A percentile compares a stretch with the other conserved stretches of the same genome.
These are phyloP conservation scores for Carex sylvatica DNA, from an alignment of 202 grass and related monocot species.

Conservation along the genomic window DNA sequence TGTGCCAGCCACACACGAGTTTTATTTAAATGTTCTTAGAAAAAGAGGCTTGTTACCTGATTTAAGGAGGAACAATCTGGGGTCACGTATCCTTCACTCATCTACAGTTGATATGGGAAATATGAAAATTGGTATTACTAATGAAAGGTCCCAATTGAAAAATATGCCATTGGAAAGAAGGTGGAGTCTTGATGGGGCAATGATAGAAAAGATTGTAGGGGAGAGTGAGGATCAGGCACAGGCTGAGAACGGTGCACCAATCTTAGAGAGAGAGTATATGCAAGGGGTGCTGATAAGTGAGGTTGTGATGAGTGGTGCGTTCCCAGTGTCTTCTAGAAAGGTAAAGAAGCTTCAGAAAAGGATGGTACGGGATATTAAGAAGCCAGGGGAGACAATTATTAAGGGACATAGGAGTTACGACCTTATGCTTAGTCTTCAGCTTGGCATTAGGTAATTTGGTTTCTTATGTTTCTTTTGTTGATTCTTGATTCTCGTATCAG, in stretches of 20 bases:
- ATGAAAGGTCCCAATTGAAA: conserved; percentile 45
- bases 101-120: conserved; percentile 90
- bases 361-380: conserved; percentile 75
- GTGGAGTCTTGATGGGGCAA: conserved; percentile 95
- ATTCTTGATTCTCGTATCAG: conserved; percentile 13
- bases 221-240: conserved; percentile 38
- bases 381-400: conserved; percentile 84
- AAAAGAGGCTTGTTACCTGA: conserved; percentile 77
- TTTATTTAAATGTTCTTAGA: conserved; percentile 75
- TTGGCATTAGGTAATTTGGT: conserved; percentile 79
- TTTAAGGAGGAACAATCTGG: conserved; percentile 67
- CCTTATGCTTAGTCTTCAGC: conserved; percentile 96
- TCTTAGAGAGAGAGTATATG: conserved; percentile 97
- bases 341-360: conserved; percentile 70
- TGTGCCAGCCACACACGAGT: conserved; percentile 60
- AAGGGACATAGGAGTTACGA: conserved; percentile 98
- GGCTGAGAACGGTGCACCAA: conserved; percentile 41
- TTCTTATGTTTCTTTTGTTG: conserved; percentile 28
- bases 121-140: conserved; percentile 54
- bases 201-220: conserved; percentile 88
- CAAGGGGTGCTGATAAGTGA: conserved; percentile 98
- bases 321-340: conserved; percentile 74
- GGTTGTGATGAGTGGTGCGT: conserved; percentile 61
- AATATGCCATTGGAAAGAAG: conserved; percentile 87
- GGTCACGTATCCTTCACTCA: conserved; percentile 78